phyloP scores from a whole-genome alignment of 352 stramenopile species.

The Phytophthora crassamura region DNA sequence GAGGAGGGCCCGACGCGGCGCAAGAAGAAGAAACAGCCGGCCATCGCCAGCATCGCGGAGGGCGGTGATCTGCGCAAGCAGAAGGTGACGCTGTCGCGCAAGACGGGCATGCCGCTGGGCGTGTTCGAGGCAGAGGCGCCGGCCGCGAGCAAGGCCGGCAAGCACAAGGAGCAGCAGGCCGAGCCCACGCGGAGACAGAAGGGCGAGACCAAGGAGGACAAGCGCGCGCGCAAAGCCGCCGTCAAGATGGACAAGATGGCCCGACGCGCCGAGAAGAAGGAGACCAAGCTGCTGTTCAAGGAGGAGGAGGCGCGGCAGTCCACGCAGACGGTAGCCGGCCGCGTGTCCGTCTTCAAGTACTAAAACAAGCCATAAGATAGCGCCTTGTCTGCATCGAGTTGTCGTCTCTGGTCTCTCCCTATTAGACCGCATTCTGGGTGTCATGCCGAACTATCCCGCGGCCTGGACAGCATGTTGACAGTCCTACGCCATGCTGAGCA shows the following conservation, averaged over 20 bases:
- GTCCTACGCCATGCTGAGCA: too few species aligned
- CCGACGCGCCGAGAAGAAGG: constrained; percentile 94
- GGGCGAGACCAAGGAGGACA: constrained; percentile 93
- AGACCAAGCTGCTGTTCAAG: constrained; percentile 93
- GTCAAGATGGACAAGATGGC: constrained; percentile 94
- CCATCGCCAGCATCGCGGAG: constrained; percentile 27
- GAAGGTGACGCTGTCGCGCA: constrained; percentile 92
- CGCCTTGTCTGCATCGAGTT: too few species aligned
- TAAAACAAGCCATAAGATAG: constrained; percentile 35
- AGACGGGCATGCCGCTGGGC: constrained; percentile 95
- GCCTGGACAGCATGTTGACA: too few species aligned
- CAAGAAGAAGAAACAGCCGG: constrained; percentile 79
- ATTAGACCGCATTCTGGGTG: too few species aligned
- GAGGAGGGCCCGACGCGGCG: constrained; percentile 68
- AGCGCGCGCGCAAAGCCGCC: constrained; percentile 90
- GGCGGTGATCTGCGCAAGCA: constrained; percentile 43
- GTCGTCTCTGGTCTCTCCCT: too few species aligned
- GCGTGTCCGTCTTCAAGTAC: constrained; percentile 83
- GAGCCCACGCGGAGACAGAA: constrained; percentile 50
- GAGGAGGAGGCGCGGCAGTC: constrained; percentile 91
- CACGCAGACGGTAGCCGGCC: constrained; percentile 61
- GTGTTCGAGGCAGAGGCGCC: constrained; percentile 72
- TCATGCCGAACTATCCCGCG: too few species aligned
- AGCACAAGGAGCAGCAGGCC: constrained; percentile 34
- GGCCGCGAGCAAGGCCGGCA: constrained; percentile 29